phyloP scores from a whole-genome alignment of 805 yeast genomes.

The Wickerhamiella occidentalis region DNA sequence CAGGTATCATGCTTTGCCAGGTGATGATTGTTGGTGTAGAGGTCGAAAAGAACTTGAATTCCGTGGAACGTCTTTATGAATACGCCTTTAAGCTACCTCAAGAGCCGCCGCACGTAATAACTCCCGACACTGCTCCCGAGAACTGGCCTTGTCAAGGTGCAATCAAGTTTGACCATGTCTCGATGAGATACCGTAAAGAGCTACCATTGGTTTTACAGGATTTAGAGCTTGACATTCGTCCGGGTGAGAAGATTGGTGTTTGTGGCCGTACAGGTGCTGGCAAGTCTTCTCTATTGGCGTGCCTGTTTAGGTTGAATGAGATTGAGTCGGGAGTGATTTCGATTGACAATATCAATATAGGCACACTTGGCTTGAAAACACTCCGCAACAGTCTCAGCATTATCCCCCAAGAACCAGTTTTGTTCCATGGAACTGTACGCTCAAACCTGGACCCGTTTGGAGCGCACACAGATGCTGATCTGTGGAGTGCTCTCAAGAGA shows the following conservation, averaged over 20 bases:
- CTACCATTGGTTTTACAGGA: conserved; percentile 55
- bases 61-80: conserved; percentile 58
- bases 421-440: conserved; percentile 69
- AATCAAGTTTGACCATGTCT: conserved; percentile 64
- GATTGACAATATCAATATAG: conserved; percentile 61
- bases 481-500: conserved; percentile 61
- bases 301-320: conserved; percentile 57
- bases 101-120: conserved; percentile 49
- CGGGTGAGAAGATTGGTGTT: conserved; percentile 65
- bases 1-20: conserved; percentile 45
- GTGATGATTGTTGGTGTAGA: conserved; percentile 55
- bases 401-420: conserved; percentile 82
- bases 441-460: conserved; percentile 70
- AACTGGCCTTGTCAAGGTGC: conserved; percentile 58
- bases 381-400: conserved; percentile 61
- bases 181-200: conserved; percentile 48
- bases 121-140: conserved; percentile 33
- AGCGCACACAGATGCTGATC: conserved; percentile 43
- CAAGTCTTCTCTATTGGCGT: conserved; percentile 57
- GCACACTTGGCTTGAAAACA: conserved; percentile 50
- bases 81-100: conserved; percentile 48
- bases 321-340: conserved; percentile 39
- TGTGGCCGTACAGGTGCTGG: conserved; percentile 93
- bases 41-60: conserved; percentile 65
- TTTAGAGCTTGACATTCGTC: conserved; percentile 37